Percentiles rank a stretch among this genome's conserved stretches.
Conservation (phyloP, 257 asterid genomes). For the Ligustrum vulgare region DNA sequence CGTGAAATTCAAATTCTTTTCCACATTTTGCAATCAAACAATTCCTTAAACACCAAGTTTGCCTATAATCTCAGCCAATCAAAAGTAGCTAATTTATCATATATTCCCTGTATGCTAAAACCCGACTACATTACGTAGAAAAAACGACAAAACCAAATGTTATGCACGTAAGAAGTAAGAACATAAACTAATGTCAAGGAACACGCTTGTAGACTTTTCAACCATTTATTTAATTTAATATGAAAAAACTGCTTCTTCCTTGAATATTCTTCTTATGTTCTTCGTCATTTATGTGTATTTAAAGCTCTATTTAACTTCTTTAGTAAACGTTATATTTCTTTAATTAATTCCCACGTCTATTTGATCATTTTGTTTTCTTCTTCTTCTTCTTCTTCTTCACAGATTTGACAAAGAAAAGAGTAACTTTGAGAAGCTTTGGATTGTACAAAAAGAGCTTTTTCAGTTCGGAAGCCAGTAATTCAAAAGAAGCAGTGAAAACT, state of each 20-base stretch:
- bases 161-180: too few relatives aligned
- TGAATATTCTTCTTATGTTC: neutral
- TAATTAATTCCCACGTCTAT: neutral
- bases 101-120: neutral
- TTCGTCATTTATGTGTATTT: neutral
- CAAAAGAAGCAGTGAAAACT: neutral
- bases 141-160: neutral
- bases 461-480: neutral
- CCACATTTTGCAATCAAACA: too few relatives aligned
- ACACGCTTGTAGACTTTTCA: conserved; percentile 3
- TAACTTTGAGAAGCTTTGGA: neutral
- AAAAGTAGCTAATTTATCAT: too few relatives aligned
- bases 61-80: neutral
- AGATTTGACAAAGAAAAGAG: neutral
- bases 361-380: too few relatives aligned
- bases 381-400: neutral
- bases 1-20: too few relatives aligned
- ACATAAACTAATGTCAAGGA: neutral
- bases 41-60: too few relatives aligned
- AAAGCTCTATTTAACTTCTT: neutral
- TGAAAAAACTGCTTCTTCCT: neutral
- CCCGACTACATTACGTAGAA: neutral
- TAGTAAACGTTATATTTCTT: neutral
- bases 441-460: neutral
- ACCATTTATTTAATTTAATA: too few relatives aligned